These are phyloP conservation scores for Tricholoma terreum DNA, from an alignment of 768 basidiomycete species.

Conservation along the genomic window DNA sequence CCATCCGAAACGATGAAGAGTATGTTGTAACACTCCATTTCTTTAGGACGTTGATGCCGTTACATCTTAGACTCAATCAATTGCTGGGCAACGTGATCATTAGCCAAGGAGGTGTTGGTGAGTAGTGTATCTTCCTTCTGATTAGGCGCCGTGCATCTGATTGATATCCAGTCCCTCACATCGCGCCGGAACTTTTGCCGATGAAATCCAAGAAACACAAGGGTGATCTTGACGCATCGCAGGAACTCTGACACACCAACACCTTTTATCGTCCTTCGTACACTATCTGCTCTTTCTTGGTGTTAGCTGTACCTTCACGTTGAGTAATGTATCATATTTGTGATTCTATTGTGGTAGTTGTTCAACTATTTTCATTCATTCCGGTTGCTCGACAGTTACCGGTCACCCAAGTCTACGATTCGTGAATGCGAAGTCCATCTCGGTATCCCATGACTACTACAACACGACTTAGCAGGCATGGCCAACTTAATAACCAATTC, in stretches of 20 bases:
- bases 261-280: not conserved
- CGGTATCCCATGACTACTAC: too few relatives aligned
- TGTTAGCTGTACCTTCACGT: not conserved
- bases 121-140: constrained; percentile 49
- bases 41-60: not conserved
- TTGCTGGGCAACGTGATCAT: constrained; percentile 64
- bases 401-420: too few relatives aligned
- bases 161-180: constrained; percentile 17
- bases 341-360: not conserved
- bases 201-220: constrained; percentile 3
- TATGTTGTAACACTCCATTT: constrained; percentile 18
- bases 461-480: too few relatives aligned
- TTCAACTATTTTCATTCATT: not conserved
- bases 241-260: constrained; percentile 5
- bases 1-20: constrained; percentile 78
- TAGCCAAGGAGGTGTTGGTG: constrained; percentile 73
- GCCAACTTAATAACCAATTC: too few relatives aligned
- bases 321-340: not conserved
- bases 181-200: constrained; percentile 18
- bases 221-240: constrained; percentile 6
- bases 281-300: not conserved
- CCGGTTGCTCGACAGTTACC: too few relatives aligned
- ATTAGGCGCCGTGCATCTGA: not conserved
- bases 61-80: constrained; percentile 45
- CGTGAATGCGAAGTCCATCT: too few relatives aligned